Base-by-base conservation (phyloP, 2,329 filamentous ascomycete species). In the Aspergillus alliaceus region DNA sequence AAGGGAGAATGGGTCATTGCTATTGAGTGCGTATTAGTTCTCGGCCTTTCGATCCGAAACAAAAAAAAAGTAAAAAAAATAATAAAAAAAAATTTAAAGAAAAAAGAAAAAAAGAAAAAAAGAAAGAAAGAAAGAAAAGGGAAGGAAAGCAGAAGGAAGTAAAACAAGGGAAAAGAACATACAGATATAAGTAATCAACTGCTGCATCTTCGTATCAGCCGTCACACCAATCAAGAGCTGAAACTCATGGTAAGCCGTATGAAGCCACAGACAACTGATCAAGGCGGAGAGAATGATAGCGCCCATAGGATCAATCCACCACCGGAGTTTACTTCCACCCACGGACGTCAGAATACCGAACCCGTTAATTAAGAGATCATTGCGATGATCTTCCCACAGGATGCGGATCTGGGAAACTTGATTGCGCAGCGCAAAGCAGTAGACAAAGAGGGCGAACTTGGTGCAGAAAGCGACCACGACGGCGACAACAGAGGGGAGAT, bases 251-350 rank as follows among this genome's bases (percentile, higher is more conserved):
- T 92, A 96, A 0, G 93, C 91, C 0, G 93, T 96, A 60, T 85
- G 83, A 35, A 91, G 79, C 95, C 95, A 99, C 59, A 96, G 82
- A 51, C 76, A 78, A 25, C 89, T 86, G 69, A 98, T 93, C 37
- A 96, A 74, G 9, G 88, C 74, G 1, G 91, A 96, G 34, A 98
- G 80, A 18, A 95, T 73, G 65, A 98, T 89, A 66, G 95, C 93
- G 42, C 95, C 95, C 79, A 90, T 86, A 0, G 95, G 92, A 76
- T 99, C 95, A 63, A 99, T 87, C 91, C 91, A 98, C 93, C 93
- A 97, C 58, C 81, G 80, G 22, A 98, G 80, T 79, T 96, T 96
- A 62, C 87, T 86, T 32, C 95, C 95, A 54, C 91, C 90, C n/a
- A 97, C 88, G 2, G 90, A 93, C 1, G 93, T 97, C 54, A 97